A percentile compares a stretch with the other conserved stretches of the same genome.
Evolutionary conservation across 208 protist genomes (phyloP).

Genomic region (Porcisia hertigi): DNA sequence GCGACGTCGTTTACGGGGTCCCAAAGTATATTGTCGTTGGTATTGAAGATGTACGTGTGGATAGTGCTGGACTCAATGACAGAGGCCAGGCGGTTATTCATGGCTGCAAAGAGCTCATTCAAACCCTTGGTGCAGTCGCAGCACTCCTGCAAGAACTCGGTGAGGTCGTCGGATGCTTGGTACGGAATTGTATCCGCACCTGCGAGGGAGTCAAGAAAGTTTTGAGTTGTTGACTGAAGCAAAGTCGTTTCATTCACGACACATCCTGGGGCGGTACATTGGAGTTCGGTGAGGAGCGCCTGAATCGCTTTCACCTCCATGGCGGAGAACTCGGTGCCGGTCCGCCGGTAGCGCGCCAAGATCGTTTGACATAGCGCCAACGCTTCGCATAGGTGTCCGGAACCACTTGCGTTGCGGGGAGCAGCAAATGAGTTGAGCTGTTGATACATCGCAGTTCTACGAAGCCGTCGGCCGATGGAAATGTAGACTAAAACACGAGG

Average conservation of each 20-base stretch:
- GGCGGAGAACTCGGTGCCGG: slow-evolving; percentile 35
- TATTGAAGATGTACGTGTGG: slow-evolving; percentile 46
- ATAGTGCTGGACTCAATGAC: slow-evolving; percentile 23
- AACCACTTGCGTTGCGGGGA: slow-evolving; percentile 21
- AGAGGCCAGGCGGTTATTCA: slow-evolving; percentile 49
- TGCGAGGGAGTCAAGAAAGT: slow-evolving; percentile 15
- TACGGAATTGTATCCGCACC: neutral
- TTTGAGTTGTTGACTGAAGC: neutral
- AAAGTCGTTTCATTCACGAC: neutral
- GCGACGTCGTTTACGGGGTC: slow-evolving; percentile 68
- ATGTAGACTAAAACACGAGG: neutral
- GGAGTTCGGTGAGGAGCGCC: slow-evolving; percentile 9
- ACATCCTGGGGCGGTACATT: neutral
- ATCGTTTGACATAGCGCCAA: slow-evolving; percentile 77
- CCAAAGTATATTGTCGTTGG: slow-evolving; percentile 52
- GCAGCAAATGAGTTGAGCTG: neutral
- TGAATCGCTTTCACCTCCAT: slow-evolving; percentile 57
- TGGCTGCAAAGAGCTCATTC: slow-evolving; percentile 34
- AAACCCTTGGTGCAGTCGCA: slow-evolving; percentile 28
- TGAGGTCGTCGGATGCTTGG: slow-evolving; percentile 11
- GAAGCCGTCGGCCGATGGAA: neutral
- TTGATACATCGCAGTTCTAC: neutral
- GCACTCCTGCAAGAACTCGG: slow-evolving; percentile 43
- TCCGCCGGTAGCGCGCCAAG: slow-evolving; percentile 64
- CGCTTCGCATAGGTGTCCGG: slow-evolving; percentile 70